Evolutionary conservation across 2,329 filamentous ascomycete genomes (phyloP), one percentile per base, ranked within the genome.

Genomic region (Aspergillus intermedius): DNA sequence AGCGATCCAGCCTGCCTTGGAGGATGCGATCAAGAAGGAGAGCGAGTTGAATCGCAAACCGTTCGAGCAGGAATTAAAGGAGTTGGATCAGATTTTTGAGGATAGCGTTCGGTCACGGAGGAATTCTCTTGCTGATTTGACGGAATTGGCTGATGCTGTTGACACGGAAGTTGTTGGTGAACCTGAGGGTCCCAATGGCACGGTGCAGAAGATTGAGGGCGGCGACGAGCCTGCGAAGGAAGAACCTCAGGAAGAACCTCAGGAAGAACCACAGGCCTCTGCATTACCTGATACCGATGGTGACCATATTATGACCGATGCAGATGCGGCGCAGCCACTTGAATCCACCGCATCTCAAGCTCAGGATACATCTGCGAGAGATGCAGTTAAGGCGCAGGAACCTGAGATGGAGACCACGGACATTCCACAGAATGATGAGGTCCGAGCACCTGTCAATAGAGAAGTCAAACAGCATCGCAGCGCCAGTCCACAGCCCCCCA

Each of bases 1-100:
- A 65, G 82, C 84, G 1, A 79, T 95, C 28, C 88, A 94, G 64
- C 83, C 87, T 12, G 78, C 83, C 41, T 74, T 95, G 3, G 87
- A 95, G 65, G 78, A 81, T 47, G 89, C 89, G 0, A 71, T 90
- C 42, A 80, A 79, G 46, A 87, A 88, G 47, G 91, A 97, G 66
- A 84, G 87, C n/a, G 87, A 93, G 51, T 77, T 95, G 39, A 83
- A 79, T 45, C 79, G 83, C 46, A 85, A 83, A 59, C 76, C 86
- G 1, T 80, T 83, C 42, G 86, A 90, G 46, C 78, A 78, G 43
- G 78, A 91, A 48, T 74, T 88, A 35, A 81, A 81, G 55, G 86
- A 93, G 60, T 73, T 96, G 6, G 87, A 93, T 58, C 74, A 75
- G 44, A 79, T 91, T 55, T 72, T 93, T 5, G 84, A 89, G 51